A percentile compares a stretch with the other conserved stretches of the same genome.
Conservation (phyloP, 2,329 filamentous ascomycete genomes). For the Paecilomyces sp. region DNA sequence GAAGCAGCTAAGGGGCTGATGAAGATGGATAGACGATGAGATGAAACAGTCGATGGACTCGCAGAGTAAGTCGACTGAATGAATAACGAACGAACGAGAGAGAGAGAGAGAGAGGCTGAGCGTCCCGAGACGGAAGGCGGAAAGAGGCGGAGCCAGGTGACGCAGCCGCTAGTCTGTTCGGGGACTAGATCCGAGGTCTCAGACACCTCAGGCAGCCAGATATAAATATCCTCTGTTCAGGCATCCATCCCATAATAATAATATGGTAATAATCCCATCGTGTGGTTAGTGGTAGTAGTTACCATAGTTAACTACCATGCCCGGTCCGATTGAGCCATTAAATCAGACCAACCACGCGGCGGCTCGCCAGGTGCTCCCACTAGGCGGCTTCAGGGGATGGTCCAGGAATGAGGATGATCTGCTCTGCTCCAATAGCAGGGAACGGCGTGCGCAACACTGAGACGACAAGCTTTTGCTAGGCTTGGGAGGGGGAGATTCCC, state of each 20-base stretch:
- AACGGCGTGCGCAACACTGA: background rate
- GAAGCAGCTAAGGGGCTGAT: background rate
- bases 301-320: no score
- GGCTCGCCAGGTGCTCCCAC: no score
- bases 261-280: no score
- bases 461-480: background rate
- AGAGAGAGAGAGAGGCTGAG: background rate
- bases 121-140: background rate
- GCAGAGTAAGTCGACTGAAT: background rate
- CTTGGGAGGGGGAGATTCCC: background rate
- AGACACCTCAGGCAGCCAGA: background rate
- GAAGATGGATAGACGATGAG: background rate
- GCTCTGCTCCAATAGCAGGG: background rate
- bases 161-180: background rate
- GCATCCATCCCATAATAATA: no score
- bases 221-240: no score
- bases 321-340: no score
- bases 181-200: background rate
- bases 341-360: no score
- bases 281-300: no score
- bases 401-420: no score
- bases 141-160: background rate
- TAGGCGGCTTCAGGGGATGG: no score
- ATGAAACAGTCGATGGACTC: background rate
- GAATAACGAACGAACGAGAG: no score